Evolutionary conservation across 164 flowering plant species (phyloP), one percentile per base, ranked within the genome.

Genomic region (Echeveria elegans): DNA sequence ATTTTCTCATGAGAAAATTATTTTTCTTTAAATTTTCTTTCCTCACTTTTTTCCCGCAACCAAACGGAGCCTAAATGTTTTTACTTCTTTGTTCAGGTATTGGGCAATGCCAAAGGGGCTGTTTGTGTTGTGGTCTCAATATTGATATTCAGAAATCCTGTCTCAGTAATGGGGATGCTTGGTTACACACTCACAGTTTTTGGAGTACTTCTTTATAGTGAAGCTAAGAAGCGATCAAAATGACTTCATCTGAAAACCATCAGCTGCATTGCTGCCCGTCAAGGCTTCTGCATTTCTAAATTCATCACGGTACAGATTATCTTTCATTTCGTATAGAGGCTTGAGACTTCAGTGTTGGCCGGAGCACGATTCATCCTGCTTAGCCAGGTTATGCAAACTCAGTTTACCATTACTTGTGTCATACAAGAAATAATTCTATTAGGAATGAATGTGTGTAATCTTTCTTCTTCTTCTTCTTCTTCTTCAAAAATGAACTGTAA

Each of bases 61-160:
- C 37, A 3, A 3, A 3, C 37, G 37, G 37, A 7, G 37, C 3
- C 3, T 43, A 43, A 43, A 43, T 43, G n/a, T 43, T 16, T 43
- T 43, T 16, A 3, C 47, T 1, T 43, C 18, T 43, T 43, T 16
- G 47, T 43, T 43, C 63, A 59, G 63, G 63, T 59, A 12, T 59
- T 59, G 34, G 63, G 63, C 8, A 59, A 59, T 59, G 63, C 63
- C 10, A 59, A 59, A 59, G 63, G 63, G 63, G 63, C 63, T 18
- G 63, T 59, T 28, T 28, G 32, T 59, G 63, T 59, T 8, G 63
- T 59, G 7, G 31, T 59, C 63, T 59, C 63, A 59, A 59, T 59
- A 28, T 59, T 59, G 26, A 59, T 59, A 28, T 59, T 59, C 29
- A 24, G 34, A 59, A 59, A 59, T 59, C 63, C 63, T 59, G 63